A percentile compares a stretch with the other conserved stretches of the same genome.
Conservation (phyloP, 1,284 basidiomycete species). For the Phenoliferia sp. region DNA sequence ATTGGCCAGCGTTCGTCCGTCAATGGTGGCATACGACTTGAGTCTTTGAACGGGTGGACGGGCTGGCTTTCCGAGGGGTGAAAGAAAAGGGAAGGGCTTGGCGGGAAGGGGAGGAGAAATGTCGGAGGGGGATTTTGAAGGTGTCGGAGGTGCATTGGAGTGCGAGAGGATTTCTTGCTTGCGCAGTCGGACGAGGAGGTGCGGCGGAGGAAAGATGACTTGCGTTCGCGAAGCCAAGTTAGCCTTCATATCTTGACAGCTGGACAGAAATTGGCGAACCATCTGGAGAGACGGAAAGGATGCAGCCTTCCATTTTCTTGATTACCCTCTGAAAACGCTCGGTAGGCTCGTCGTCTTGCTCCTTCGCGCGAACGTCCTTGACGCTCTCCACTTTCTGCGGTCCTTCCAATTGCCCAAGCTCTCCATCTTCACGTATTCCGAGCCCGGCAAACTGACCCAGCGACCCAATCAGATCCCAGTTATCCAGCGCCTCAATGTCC, state of each 20-base stretch:
- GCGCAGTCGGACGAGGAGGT: slow-evolving; percentile 26
- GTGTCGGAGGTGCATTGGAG: background rate
- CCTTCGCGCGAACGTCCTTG: background rate
- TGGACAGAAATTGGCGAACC: background rate
- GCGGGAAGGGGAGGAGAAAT: background rate
- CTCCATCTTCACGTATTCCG: background rate
- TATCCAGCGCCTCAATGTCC: background rate
- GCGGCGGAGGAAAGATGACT: slow-evolving; percentile 30
- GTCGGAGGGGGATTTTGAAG: background rate
- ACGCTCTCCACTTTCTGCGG: background rate
- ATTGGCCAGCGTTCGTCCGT: slow-evolving; percentile 4
- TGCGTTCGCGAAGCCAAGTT: background rate
- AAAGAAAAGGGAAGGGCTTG: background rate
- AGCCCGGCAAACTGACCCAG: slow-evolving; percentile 9
- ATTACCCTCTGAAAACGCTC: slow-evolving; percentile 28
- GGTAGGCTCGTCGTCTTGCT: slow-evolving; percentile 1
- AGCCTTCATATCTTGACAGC: too few species aligned
- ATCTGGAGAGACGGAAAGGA: slow-evolving; percentile 22
- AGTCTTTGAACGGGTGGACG: background rate
- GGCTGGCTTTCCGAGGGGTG: background rate
- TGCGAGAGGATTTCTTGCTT: slow-evolving; percentile 22
- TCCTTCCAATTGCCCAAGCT: background rate
- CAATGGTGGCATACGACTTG: slow-evolving; percentile 1
- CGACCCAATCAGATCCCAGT: slow-evolving; percentile 7
- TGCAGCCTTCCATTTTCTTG: slow-evolving; percentile 16